Base-by-base conservation (phyloP, 2,329 filamentous ascomycete genomes). In the Botryosphaeria agaves region DNA sequence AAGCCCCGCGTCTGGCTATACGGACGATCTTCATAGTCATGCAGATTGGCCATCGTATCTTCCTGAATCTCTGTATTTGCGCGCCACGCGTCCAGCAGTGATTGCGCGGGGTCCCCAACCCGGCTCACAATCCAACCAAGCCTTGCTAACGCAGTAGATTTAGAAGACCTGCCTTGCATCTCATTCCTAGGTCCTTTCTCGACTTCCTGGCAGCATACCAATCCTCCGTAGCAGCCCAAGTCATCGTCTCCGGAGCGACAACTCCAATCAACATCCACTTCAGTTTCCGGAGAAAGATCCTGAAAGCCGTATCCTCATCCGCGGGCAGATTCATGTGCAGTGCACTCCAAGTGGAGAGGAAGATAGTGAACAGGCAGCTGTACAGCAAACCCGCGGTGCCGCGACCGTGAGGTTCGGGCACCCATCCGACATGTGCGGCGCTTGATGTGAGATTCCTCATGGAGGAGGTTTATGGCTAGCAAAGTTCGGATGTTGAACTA, bases 261-360 rank as follows among this genome's bases (percentile, higher is more conserved):
- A 54, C 43, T 1, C 44, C 42, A 27, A 52, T 46, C 5, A 47
- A 21, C 30, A 48, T 47, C 26, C 47, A 36, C 3, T 37, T 40
- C 12, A 46, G 9, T 28, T 51, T 52, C 34, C 49, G 44, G 15
- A 38, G 20, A 5, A 43, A 9, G 7, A 36, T 14, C 14, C 32
- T 30, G 9, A 35, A 30, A 17, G 28, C 26, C 8, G 33, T 36
- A 18, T 42, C 35, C 19, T 39, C 43, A 32, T 42, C 37, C n/a
- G 48, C 45, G 14, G 49, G 49, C n/a, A 51, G 40, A 34, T 56
- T 49, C 21, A 55, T 46, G 28, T 41, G 42, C 3, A 49, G 30
- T 17, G 44, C 43, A 14, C 42, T 43, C 45, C 48, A 56, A 9
- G 48, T 53, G 33, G 48, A 52, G 17, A 56, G 34, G 21, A 49